phyloP scores from a whole-genome alignment of 129 eudicot species.

The Artemisia annua region DNA sequence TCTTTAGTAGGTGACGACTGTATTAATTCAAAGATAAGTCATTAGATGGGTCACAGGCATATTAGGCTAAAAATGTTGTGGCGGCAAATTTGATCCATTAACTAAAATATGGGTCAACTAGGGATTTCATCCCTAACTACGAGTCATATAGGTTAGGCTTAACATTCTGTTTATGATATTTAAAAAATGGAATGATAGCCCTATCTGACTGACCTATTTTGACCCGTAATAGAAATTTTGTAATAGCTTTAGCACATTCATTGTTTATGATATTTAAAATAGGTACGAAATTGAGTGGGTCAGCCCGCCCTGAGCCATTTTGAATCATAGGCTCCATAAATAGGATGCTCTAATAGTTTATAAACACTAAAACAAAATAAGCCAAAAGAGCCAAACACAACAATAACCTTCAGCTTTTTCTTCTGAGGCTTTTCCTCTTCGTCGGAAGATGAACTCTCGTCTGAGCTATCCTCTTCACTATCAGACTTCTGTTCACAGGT shows the following conservation, averaged over 20 bases:
- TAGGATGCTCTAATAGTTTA: neutral
- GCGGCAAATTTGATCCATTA: too few relatives aligned
- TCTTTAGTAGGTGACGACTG: neutral
- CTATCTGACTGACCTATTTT: too few relatives aligned
- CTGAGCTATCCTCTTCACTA: neutral
- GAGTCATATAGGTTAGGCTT: neutral
- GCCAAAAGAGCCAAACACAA: neutral
- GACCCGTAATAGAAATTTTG: too few relatives aligned
- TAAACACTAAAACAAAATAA: neutral
- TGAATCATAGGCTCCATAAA: neutral
- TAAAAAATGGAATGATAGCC: neutral
- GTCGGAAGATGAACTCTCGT: neutral
- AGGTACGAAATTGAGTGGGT: too few relatives aligned
- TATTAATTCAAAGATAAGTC: neutral
- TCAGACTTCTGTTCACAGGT: neutral
- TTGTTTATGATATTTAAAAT: too few relatives aligned
- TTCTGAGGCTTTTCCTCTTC: neutral
- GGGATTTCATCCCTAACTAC: too few relatives aligned
- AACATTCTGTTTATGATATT: neutral
- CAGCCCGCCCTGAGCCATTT: too few relatives aligned
- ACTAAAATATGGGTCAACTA: too few relatives aligned
- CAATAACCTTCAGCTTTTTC: slow-evolving; percentile 1
- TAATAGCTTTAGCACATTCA: too few relatives aligned
- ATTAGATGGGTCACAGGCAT: neutral
- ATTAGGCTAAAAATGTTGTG: neutral